Conservation (phyloP, 148 eudicot species). For the Tetragonia tetragonoides region DNA sequence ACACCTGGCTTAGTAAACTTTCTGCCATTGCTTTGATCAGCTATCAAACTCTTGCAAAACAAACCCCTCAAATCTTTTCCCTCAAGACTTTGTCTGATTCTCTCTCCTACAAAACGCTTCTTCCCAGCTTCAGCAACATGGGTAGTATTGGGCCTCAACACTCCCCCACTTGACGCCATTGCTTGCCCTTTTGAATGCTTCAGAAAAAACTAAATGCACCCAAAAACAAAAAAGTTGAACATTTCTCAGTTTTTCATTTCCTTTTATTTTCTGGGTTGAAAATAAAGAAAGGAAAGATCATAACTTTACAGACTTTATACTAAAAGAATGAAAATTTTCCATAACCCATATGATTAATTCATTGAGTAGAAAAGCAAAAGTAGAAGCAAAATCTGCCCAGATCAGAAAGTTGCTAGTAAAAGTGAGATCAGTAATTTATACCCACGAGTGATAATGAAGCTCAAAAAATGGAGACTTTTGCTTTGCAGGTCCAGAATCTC, state of each 20-base stretch:
- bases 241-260: not conserved
- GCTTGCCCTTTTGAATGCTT: conserved; percentile 1
- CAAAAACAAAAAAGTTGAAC: conserved; percentile 12
- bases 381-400: conserved; percentile 13
- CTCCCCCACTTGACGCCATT: conserved; percentile 29
- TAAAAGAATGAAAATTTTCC: not conserved
- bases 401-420: conserved; percentile 11
- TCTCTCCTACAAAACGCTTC: conserved; percentile 32
- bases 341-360: conserved; percentile 9
- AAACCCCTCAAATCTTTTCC: conserved; percentile 28
- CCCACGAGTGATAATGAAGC: conserved; percentile 7
- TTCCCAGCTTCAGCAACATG: conserved; percentile 15
- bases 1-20: conserved; percentile 31
- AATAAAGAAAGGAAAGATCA: conserved; percentile 15
- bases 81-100: conserved; percentile 28
- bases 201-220: not conserved
- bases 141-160: conserved; percentile 14
- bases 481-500: not conserved
- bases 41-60: conserved; percentile 23
- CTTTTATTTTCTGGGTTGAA: not conserved
- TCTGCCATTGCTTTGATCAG: conserved; percentile 8
- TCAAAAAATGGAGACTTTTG: not conserved
- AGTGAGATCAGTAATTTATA: conserved; percentile 2
- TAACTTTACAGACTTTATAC: conserved; percentile 9
- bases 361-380: conserved; percentile 5